Evolutionary conservation across 768 basidiomycete species (phyloP), one percentile per base, ranked within the genome.

Genomic region (Termitomyces sp.): DNA sequence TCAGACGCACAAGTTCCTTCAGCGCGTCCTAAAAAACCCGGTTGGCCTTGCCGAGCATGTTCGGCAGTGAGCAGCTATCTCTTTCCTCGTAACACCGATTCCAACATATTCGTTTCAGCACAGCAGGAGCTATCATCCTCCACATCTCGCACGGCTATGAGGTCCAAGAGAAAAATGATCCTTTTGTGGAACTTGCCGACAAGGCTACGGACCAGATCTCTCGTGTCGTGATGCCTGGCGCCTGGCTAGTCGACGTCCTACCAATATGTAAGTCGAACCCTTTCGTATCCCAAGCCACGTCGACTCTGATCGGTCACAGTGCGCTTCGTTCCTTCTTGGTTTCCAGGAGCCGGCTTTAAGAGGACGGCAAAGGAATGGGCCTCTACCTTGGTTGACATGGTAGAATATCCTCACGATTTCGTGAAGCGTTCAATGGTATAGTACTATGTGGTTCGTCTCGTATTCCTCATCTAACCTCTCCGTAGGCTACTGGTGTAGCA

Each of bases 291-390:
- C 12, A 29, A 28, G 18, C 48, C 15, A 3, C 18, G 48, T 49
- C 31, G 33, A 20, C 16, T 22, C 12, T 29, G 7, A 4, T 4
- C 7, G 3, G 29, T 29, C 29, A 29, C 29, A 87, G 85, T 87
- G 63, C 75, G 75, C 53, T 70, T 84, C 61, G 62, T 85, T 44
- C 85, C 85, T 22, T 67, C 72, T 26, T 87, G 86, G 84, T 75
- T 85, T 60, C 86, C 85, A 18, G 85, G 85, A 26, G 82, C 83
- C 28, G 70, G 71, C 3, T 87, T 86, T 72, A 79, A 79, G 63
- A 68, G 62, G 59, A 79, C 70, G 60, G 86, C 84, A 2, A 71
- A 69, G 28, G 70, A 72, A 36, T 87, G 83, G 82, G 72, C 75
- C 26, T 66, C 69, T 4, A 84, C 82, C 0, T 71, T 86, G 37